phyloP scores from a whole-genome alignment of 345 rosid genomes.

The Eutrema japonicum region DNA sequence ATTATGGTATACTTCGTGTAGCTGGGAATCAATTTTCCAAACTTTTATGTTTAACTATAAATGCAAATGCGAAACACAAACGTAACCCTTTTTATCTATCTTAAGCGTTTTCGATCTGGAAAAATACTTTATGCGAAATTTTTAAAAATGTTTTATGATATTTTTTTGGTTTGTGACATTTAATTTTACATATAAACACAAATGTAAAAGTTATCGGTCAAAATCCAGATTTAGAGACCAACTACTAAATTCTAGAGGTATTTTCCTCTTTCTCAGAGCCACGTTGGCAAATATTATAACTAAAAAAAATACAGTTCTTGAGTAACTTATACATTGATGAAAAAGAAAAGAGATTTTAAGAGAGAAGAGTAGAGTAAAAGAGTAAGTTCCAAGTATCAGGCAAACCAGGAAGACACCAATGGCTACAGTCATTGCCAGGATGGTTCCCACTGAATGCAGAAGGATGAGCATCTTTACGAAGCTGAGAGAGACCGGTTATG shows the following conservation, averaged over 20 bases:
- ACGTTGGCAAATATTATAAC: not conserved
- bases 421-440: conserved; percentile 70
- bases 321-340: conserved; percentile 27
- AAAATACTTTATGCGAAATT: not conserved
- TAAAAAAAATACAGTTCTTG: not conserved
- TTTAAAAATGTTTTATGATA: not conserved
- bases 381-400: conserved; percentile 93
- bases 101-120: not conserved
- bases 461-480: conserved; percentile 83
- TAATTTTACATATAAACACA: not conserved
- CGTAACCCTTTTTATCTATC: not conserved
- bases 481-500: conserved; percentile 66
- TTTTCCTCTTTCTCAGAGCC: not conserved
- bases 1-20: no score
- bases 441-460: conserved; percentile 53
- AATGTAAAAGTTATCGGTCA: not conserved
- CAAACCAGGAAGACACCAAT: conserved; percentile 97
- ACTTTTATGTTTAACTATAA: no score
- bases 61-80: not conserved
- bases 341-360: conserved; percentile 36
- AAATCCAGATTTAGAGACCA: not conserved
- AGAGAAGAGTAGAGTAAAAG: conserved; percentile 59
- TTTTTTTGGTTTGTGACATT: not conserved
- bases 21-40: no score
- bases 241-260: not conserved